Base-by-base conservation (phyloP, 2,329 filamentous ascomycete species). In the Cladophialophora carrionii region DNA sequence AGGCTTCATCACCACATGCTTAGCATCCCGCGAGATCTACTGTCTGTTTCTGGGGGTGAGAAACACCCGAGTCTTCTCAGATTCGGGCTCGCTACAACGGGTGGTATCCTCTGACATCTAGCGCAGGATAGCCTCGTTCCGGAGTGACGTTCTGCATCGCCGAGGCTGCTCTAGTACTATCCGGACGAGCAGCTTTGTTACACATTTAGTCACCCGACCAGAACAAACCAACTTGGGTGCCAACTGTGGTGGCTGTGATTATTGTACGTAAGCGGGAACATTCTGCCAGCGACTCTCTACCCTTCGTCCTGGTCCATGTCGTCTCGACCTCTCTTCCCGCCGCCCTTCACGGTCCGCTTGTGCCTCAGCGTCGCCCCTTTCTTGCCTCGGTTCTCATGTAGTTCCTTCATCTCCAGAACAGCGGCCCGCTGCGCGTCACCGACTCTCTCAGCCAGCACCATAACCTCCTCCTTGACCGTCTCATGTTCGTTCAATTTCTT, bases 391-490 rank as follows among this genome's bases (percentile, higher is more conserved):
- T 87, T 85, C 68, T 96, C 91, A 61, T 90, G 85, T 70, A 93
- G 76, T 61, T 86, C 84, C 82, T 93, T 95, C 88, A 96, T 91
- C 79, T 96, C 88, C 57, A 83, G 85, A 58, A 89, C 85, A 0
- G 92, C 90, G 58, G 90, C 83, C 57, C 91, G 83, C 76, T 96
- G 91, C 0, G 92, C 92, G 76, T 96, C 91, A 63, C 90, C 88
- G 0, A 96, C 90, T 1, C 90, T 83, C 62, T 86, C 81, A 71
- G 88, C 87, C 78, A 96, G 89, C 0, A 93, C 84, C 86, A 95
- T 90, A 2, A 93, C 91, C 74, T 96, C 91, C 32, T 94, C 91
- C 78, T 91, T 91, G 60, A 88, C 86, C 0, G 86, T 82, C 7
- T 85, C 80, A 74, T 90, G 90, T 75, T 90, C 87, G 0, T 83